Evolutionary conservation across 192 early-diverging fungal genomes (phyloP), one percentile per base, ranked within the genome.

Genomic region (Linnemannia exigua): DNA sequence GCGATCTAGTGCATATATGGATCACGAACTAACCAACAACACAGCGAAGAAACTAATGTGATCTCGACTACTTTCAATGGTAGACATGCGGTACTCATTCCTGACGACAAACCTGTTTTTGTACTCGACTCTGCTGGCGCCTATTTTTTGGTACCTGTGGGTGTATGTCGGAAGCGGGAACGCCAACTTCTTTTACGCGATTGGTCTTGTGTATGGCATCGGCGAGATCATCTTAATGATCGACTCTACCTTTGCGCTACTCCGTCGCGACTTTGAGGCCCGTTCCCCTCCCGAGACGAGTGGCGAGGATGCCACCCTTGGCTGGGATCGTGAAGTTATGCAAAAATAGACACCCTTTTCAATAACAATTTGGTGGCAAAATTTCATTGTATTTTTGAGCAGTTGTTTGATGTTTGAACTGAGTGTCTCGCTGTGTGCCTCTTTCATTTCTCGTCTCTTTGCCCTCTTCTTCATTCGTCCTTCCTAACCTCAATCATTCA

Each of bases 131-230:
- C 87, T 97, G 11, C 89, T 99, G 63, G 94, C 94, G 0, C 98
- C 98, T 1, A 92, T 98, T 36, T 98, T 99, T 80, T 96, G 96
- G 94, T 92, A 97, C 76, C 87, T 98, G 50, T 99, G 99, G 99
- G 95, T 99, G 47, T 97, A 97, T 87, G 94, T 94, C 28, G 99
- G 98, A 15, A 95, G 94, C 70, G 99, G 97, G 35, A 99, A 99
- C 88, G 96, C 98, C 74, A 99, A 99, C 84, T 99, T 99, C 82
- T 98, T 97, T 81, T 99, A 98, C 80, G 97, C 98, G 6, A 97
- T 98, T 17, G 99, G 97, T 1, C 92, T 99, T 51, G 96, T 99
- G 6, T 97, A 96, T 58, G 95, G 92, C 22, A 88, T 98, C 70
- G 95, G 95, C 0, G 97, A 98, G 88, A 94, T 98, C 50, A 87